phyloP scores from a whole-genome alignment of 2,329 filamentous ascomycete species.

The Xylaria multiplex region DNA sequence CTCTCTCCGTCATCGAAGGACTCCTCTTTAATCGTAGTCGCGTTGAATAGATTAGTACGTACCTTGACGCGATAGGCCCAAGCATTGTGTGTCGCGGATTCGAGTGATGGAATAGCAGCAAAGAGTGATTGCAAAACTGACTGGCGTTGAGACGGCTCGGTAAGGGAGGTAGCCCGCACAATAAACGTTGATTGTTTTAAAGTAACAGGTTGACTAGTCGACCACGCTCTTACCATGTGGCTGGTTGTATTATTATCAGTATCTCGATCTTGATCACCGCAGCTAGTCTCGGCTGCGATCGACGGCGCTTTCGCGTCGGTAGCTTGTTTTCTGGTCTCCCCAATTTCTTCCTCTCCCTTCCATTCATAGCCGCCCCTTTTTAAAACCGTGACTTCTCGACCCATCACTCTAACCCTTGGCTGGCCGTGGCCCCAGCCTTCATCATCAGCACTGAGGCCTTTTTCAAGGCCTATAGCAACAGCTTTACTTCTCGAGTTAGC shows the following conservation, averaged over 20 bases:
- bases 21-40: slow-evolving; percentile 57
- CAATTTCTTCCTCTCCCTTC: slow-evolving; percentile 54
- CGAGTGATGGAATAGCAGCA: slow-evolving; percentile 59
- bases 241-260: slow-evolving; percentile 30
- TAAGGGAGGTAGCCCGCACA: slow-evolving; percentile 60
- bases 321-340: slow-evolving; percentile 32
- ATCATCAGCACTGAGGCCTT: slow-evolving; percentile 71
- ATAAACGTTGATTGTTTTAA: slow-evolving; percentile 67
- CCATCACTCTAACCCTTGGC: slow-evolving; percentile 76
- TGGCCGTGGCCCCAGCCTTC: slow-evolving; percentile 80
- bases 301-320: slow-evolving; percentile 30
- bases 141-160: slow-evolving; percentile 54
- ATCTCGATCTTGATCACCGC: slow-evolving; percentile 35
- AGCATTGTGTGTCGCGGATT: slow-evolving; percentile 67
- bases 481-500: slow-evolving; percentile 83
- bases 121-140: slow-evolving; percentile 60
- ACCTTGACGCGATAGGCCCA: slow-evolving; percentile 61
- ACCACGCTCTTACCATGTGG: slow-evolving; percentile 56
- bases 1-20: slow-evolving; percentile 71
- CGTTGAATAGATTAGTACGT: slow-evolving; percentile 48
- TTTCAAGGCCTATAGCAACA: slow-evolving; percentile 76
- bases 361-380: slow-evolving; percentile 80
- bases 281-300: slow-evolving; percentile 35
- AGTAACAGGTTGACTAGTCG: slow-evolving; percentile 60
- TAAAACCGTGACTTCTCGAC: slow-evolving; percentile 77